Evolutionary conservation across 805 yeast species (phyloP), one percentile per base, ranked within the genome.

Genomic region (Yarrowia yakushimensis): DNA sequence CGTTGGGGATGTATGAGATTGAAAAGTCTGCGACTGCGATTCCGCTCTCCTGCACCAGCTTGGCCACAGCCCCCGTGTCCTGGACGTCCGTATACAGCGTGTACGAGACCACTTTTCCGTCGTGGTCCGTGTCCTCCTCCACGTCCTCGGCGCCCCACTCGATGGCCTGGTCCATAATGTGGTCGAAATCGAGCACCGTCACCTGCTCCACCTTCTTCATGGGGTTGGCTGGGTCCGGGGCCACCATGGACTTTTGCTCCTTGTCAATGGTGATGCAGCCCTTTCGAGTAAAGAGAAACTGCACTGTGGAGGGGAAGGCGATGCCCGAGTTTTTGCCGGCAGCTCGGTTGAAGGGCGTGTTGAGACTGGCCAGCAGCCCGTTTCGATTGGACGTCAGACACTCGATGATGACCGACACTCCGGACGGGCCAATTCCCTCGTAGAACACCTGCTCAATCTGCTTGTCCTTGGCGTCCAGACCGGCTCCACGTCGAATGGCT

Each of bases 391-490:
- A 97, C 0, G 98, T 93, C 54, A 85, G 78, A 0, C 96, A 92
- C 69, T 90, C 96, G 4, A 93, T 84, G 4, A 93, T 81, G 48
- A 91, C 78, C 0, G 97, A 88, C 2, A 89, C 89, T 2, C 97
- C 97, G 1, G 92, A 96, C 0, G 97, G 97, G 0, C 93, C 97
- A 72, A 91, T 78, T 15, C 94, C 96, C 72, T 94, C 98, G 73
- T 92, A 94, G 11, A 82, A 72, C 30, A 85, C 88, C 12, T 80
- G 73, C 63, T 82, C 73, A 37, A 66, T 67, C 18, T 67, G 68
- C 28, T 78, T 76, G 17, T 43, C 54, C 22, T 73, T 70, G 65
- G 74, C 78, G 28, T 80, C 77, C 54, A 83, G 85, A 0, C 96
- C 97, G 0, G 85, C 79, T 17, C 93, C 97, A 72, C 97, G 82